phyloP scores from a whole-genome alignment of 306 rosid genomes.

The Castanea sativa region DNA sequence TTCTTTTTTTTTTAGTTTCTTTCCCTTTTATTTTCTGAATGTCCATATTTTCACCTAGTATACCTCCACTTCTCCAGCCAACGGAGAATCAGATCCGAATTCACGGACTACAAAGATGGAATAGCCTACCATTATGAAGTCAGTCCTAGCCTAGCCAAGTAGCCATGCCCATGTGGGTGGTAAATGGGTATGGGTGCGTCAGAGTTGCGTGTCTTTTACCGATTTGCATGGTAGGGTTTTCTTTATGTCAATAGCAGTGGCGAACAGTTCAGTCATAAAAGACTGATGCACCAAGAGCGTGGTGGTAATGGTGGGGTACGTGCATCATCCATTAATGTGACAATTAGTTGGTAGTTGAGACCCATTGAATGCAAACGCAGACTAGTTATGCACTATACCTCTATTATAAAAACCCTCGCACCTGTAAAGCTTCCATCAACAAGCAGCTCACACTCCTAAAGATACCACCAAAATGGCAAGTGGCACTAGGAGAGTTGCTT shows the following conservation, averaged over 20 bases:
- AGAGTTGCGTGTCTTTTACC: background rate
- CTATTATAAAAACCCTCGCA: constrained; percentile 26
- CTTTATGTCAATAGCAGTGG: constrained; percentile 26
- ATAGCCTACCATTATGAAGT: background rate
- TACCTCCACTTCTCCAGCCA: no score
- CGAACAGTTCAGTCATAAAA: background rate
- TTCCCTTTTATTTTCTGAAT: no score
- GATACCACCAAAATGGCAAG: constrained; percentile 26
- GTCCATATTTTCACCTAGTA: no score
- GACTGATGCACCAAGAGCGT: constrained; percentile 20
- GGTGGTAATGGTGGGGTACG: constrained; percentile 24
- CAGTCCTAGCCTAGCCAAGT: background rate
- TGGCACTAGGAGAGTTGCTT: constrained; percentile 21
- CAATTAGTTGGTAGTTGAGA: constrained; percentile 59
- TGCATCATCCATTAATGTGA: constrained; percentile 29
- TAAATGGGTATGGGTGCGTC: constrained; percentile 9
- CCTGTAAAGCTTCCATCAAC: constrained; percentile 14
- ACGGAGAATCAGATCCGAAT: no score
- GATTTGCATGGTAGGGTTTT: constrained; percentile 13
- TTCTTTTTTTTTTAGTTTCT: no score
- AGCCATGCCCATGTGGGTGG: constrained; percentile 10
- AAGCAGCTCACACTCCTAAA: background rate
- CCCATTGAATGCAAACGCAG: constrained; percentile 26
- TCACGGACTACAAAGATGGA: no score
- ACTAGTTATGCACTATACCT: background rate